Base-by-base conservation (phyloP, 2,329 filamentous ascomycete genomes). In the Claviceps pusilla region DNA sequence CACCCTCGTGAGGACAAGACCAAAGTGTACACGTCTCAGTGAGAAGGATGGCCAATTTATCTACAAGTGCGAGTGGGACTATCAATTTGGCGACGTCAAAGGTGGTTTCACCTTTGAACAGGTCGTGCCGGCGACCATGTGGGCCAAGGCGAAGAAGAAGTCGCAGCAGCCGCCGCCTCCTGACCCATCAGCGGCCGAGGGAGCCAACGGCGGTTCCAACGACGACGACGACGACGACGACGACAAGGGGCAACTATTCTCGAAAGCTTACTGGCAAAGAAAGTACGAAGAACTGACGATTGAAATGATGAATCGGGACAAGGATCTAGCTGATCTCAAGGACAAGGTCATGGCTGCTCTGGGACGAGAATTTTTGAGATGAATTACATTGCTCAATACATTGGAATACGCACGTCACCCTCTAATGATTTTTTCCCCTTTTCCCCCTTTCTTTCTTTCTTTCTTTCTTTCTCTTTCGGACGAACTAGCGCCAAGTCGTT, bases 231-330 rank as follows among this genome's bases (percentile, higher is more conserved):
- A 46, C 33, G 31, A 48, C 31, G 9, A 33, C 31, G 9, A 33
- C 31, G 31, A 33, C 31, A 33, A 33, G 6, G 9, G 31, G 3
- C 19, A 51, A 37, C 24, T 28, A 16, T 57, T 69, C 48, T 63
- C 65, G 5, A 68, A 68, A 3, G 69, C 67, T 45, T 66, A 71
- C 50, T 79, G 78, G 78, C 73, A 77, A 63, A 65, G 65, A 50
- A 77, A 72, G 57, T 82, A 82, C 59, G 69, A 69, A 47, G 75
- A 80, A 54, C 70, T 86, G 59, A 75, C 84, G 62, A 76, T 76
- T 46, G 74, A 76, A 57, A 74, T 86, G 60, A 75, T 74, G 62
- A 76, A 78, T 56, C 75, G 76, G 56, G 80, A 84, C 60, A 74
- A 75, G 59, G 73, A 76, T 59, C 65, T 78, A 52, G 62, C 64